Base-by-base conservation (phyloP, 352 stramenopile genomes). In the Pythium sp. region DNA sequence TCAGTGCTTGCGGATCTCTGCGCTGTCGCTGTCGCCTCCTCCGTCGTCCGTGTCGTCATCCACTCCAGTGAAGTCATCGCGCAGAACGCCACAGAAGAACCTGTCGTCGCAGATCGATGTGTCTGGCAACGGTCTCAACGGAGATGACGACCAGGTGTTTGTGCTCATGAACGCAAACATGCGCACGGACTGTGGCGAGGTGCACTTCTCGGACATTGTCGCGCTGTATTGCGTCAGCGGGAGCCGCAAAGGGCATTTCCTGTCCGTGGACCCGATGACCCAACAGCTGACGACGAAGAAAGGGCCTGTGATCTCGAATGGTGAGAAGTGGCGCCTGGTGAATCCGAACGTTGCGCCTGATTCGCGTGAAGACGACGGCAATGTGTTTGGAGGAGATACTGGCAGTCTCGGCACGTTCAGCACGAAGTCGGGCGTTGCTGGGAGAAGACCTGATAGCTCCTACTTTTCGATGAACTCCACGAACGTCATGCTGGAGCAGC, bases 111-210 rank as follows among this genome's bases (percentile, higher is more conserved):
- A 60, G 22, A 86, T 94, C 62, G 76, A 90, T 63, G 79, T 87
- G 3, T 73, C 75, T 9, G 86, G 86, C 32, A 79, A 87, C 67
- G 84, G 86, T 0, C 73, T 92, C 32, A 81, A 81, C 62, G 84
- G 83, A n/a, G 86, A 96, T 49, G 73, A 79, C 14, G 81, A 91
- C 54, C 86, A 96, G 54, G 77, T 93, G 7, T 96, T 96, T 71
- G 82, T 89, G 58, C 62, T 94, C 20, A 68, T 93, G 30, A 94
- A 94, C 58, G 85, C 77, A 2, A 87, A 80, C 41, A 77, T 93
- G 64, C 83, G 84, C 14, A 77, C 77, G 6, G 86, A 94, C 67
- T 85, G 79, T 60, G 83, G 76, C 8, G 79, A 86, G 53, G 84
- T 94, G 18, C 86, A 86, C 53, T 96, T 83, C 58, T 88, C 82